Percentiles rank a stretch among this genome's conserved stretches.
Conservation (phyloP, 208 protist genomes). For the Wallacemonas sp. region DNA sequence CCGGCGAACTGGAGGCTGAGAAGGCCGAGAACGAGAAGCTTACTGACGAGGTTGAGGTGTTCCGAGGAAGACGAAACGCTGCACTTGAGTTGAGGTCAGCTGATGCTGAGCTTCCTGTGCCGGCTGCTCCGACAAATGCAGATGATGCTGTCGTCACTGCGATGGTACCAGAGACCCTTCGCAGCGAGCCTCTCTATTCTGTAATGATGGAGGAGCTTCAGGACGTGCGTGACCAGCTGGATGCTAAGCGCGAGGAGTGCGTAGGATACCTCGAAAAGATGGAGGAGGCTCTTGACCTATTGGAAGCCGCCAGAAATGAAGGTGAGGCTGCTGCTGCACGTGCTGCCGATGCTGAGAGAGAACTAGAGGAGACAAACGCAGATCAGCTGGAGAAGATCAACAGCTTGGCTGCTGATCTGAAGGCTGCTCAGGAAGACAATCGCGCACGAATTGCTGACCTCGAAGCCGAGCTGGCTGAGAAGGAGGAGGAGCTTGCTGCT, state of each 20-base stretch:
- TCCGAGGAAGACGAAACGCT: neutral
- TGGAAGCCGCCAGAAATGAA: neutral
- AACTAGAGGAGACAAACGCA: neutral
- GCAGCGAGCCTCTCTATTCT: conserved; percentile 22
- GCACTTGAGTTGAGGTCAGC: neutral
- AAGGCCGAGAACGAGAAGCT: conserved; percentile 23
- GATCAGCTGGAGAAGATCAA: neutral
- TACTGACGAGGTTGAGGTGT: neutral
- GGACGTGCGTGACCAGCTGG: conserved; percentile 12
- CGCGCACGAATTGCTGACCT: conserved; percentile 2
- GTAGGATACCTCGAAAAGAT: neutral
- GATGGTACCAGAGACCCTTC: conserved; percentile 16
- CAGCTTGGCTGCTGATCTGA: neutral
- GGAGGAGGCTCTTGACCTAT: neutral
- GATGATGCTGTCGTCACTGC: neutral
- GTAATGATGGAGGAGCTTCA: conserved; percentile 34
- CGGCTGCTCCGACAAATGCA: neutral
- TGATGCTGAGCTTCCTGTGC: neutral
- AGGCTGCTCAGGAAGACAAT: neutral
- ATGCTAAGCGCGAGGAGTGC: neutral
- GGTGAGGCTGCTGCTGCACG: neutral
- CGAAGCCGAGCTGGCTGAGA: conserved; percentile 11
- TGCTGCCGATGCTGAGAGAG: neutral
- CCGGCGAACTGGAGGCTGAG: conserved; percentile 7
- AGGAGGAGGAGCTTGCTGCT: conserved; percentile 31